Evolutionary conservation across 1,139 yeast species (phyloP), one percentile per base, ranked within the genome.

Genomic region (Eremothecium cymbalariae): DNA sequence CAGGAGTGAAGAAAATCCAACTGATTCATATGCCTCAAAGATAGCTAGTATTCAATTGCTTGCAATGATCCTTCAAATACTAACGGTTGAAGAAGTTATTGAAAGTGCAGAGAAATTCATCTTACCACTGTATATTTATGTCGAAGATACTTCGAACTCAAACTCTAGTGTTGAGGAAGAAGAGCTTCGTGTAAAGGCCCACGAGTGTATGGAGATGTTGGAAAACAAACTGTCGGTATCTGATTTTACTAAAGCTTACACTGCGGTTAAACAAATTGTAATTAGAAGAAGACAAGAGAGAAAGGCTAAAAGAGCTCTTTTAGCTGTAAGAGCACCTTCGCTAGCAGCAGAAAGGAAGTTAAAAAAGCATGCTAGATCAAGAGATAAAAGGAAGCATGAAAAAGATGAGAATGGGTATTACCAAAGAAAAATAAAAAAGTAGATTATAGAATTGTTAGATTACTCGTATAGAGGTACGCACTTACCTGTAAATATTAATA

Each of bases 321-420:
- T 84, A 56, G 84, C 88, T 2, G 68, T 88, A 4, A 70, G 70
- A 9, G 82, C 83, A 4, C 98, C 98, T 0, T 95, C 81, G 14
- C 60, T 72, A 28, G 78, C 84, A 16, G 94, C 95, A 3, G 72
- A 70, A 50, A 73, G 82, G 57, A 84, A 82, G 60, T 55, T 83
- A 48, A 78, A 68, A 60, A 83, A 82, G 57, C 94, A 86, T 60
- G 73, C 69, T 33, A 71, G 79, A 48, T 71, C 73, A 28, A 73
- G 93, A 56, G 90, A 81, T 46, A 82, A 79, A 67, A 70, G 94
- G 54, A 80, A 72, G 53, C 75, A 70, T 35, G 76, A 70, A 36
- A 80, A 74, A 55, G 94, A 83, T 53, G 88, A 73, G 25, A 80
- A 74, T 53, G 94, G 94, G 0, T 77, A 65, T 47, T 83, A 81